phyloP scores from a whole-genome alignment of 2,329 filamentous ascomycete species.

The Botrytis paeoniae region DNA sequence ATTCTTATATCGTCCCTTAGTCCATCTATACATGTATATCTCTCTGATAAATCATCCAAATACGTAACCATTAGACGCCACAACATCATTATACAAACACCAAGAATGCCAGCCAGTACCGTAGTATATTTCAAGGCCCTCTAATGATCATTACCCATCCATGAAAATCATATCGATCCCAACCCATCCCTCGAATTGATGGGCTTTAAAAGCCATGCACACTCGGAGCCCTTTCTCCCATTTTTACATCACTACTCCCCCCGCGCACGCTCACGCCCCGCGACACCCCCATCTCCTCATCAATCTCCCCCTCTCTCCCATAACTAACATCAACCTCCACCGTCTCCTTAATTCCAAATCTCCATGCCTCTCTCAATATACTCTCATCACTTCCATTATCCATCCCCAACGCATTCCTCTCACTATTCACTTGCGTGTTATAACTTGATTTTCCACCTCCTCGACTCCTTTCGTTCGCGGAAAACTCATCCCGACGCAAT shows the following conservation, averaged over 20 bases:
- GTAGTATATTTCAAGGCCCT: not conserved
- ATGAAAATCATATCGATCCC: not conserved
- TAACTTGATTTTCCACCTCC: not conserved
- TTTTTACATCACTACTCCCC: not conserved
- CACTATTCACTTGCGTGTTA: not conserved
- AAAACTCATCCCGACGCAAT: conserved; percentile 4
- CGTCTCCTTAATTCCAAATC: conserved; percentile 11
- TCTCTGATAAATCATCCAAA: not conserved
- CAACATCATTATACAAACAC: not conserved
- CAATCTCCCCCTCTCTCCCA: not conserved
- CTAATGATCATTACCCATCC: not conserved
- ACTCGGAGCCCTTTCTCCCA: not conserved
- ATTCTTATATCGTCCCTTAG: not conserved
- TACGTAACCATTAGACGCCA: not conserved
- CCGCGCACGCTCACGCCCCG: not conserved
- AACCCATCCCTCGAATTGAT: not conserved
- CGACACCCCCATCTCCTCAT: not conserved
- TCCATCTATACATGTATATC: not conserved
- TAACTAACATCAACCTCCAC: conserved; percentile 3
- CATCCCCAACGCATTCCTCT: not conserved
- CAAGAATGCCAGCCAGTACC: not conserved
- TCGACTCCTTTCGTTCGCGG: not conserved
- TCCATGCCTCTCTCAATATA: conserved; percentile 10
- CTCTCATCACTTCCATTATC: conserved; percentile 16
- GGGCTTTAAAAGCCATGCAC: not conserved